These are phyloP conservation scores for Strombidium stylifer DNA, from an alignment of 73 alveolate species.

Conservation along the genomic window DNA sequence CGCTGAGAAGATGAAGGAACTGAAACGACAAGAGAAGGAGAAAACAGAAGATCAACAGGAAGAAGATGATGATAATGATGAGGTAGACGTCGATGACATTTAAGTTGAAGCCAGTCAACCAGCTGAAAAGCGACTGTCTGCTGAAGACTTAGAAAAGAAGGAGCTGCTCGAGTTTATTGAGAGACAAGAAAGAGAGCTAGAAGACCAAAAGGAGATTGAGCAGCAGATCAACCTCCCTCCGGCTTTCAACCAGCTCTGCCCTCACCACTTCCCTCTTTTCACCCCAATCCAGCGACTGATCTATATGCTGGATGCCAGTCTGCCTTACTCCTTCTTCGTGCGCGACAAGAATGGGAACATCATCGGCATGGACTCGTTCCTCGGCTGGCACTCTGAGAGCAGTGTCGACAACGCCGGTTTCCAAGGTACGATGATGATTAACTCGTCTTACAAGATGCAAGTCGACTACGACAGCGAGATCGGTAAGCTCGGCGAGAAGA, in stretches of 20 bases:
- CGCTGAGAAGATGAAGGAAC: conserved; percentile 21
- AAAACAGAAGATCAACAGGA: conserved; percentile 11
- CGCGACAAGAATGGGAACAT: conserved; percentile 63
- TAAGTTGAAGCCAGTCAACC: background rate
- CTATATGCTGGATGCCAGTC: conserved; percentile 78
- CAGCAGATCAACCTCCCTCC: conserved; percentile 52
- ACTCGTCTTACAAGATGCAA: conserved; percentile 48
- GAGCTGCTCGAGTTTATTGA: conserved; percentile 33
- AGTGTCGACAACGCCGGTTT: too few relatives aligned
- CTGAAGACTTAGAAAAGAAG: conserved; percentile 16
- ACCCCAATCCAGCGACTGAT: conserved; percentile 74
- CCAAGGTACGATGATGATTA: conserved; percentile 78
- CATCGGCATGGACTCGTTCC: conserved; percentile 56
- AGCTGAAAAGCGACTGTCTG: background rate
- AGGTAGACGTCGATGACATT: background rate
- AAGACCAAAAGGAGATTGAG: conserved; percentile 63
- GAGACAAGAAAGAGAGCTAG: conserved; percentile 53
- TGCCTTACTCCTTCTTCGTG: conserved; percentile 75
- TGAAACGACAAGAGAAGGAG: conserved; percentile 17
- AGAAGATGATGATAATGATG: conserved; percentile 8
- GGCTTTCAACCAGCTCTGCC: conserved; percentile 56
- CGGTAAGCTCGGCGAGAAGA: conserved; percentile 45
- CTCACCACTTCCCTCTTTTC: conserved; percentile 79
- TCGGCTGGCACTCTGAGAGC: conserved; percentile 81
- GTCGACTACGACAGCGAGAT: conserved; percentile 40